Base-by-base conservation (phyloP, 202 grass and related monocot genomes). In the Schoenoplectus tabernaemontani region DNA sequence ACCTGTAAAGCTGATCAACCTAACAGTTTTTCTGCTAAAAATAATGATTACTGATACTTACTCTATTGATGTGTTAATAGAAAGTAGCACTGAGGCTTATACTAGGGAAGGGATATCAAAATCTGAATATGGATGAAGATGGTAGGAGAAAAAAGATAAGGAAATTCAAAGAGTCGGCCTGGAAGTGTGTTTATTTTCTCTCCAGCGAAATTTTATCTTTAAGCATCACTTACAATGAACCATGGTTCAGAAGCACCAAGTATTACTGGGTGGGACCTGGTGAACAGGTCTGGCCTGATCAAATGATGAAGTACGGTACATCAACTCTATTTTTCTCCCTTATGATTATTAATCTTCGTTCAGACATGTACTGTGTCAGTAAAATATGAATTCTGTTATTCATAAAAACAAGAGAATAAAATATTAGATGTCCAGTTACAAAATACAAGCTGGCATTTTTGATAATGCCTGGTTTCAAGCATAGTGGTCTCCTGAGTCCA, bases 121-220 rank as follows among this genome's bases (percentile, higher is more conserved):
- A 92, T 57, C 82, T 90, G 66, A 28, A 81, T 74, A 38, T 78
- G 51, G 86, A 90, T 71, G 79, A 75, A 68, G 86, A 87, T 74
- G 87, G 87, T 62, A 93, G 66, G 43, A 87, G 71, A 87, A 93
- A 88, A 87, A 97, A 83, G 70, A 90, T 91, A 43, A 84, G 85
- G 53, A 97, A 97, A 83, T 97, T 97, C 84, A 97, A 97, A 85
- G 94, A 97, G 86, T 97, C 94, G 0, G 87, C 94, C 8, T 93
- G 94, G 94, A 97, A 97, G 81, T 97, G 87, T 77, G 58, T 97
- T 87, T 93, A 92, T 85, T 97, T 90, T 81, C 86, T 91, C 77
- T 97, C 91, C 12, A 74, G 34, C 5, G 90, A 93, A 72, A 34
- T 93, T 13, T 82, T 97, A 71, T 88, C 94, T 59, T 72, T 97